Evolutionary conservation across 495 filamentous ascomycete species (phyloP).

Genomic region (Neurospora sp.): DNA sequence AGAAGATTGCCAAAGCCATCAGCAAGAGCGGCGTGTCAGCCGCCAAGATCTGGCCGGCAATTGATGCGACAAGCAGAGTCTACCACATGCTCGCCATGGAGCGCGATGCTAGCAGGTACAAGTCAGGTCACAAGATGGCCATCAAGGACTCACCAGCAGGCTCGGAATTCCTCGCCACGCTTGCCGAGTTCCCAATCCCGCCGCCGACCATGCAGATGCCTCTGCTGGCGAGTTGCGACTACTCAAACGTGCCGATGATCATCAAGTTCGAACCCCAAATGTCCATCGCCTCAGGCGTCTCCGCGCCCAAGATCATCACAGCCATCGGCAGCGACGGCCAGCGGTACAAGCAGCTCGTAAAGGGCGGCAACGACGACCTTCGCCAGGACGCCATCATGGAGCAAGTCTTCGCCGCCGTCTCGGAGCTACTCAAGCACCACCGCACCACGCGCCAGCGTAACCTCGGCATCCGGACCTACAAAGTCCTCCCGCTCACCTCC

Average conservation of each 20-base stretch:
- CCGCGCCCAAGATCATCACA: conserved; percentile 83
- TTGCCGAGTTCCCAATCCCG: conserved; percentile 56
- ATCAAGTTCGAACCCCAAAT: conserved; percentile 58
- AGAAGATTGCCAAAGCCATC: conserved; percentile 51
- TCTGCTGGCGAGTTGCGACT: conserved; percentile 62
- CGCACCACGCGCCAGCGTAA: conserved; percentile 79
- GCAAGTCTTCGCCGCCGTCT: conserved; percentile 96
- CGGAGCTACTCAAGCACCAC: conserved; percentile 74
- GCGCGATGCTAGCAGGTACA: conserved; percentile 46
- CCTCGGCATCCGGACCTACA: conserved; percentile 86
- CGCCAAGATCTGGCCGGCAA: conserved; percentile 49
- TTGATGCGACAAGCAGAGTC: conserved; percentile 60
- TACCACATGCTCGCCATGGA: conserved; percentile 69
- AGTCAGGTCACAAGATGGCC: conserved; percentile 52
- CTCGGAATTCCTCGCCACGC: conserved; percentile 42
- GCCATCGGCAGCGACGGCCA: conserved; percentile 64
- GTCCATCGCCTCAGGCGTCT: conserved; percentile 79
- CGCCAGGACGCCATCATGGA: conserved; percentile 99
- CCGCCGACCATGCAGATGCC: conserved; percentile 83
- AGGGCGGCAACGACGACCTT: conserved; percentile 88
- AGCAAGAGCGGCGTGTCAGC: conserved; percentile 27
- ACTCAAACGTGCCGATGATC: conserved; percentile 60
- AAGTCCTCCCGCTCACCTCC: conserved; percentile 78
- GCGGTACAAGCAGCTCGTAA: conserved; percentile 81
- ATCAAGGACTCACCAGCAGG: conserved; percentile 51